phyloP scores from a whole-genome alignment of 768 basidiomycete species.

The Mycena maculata region DNA sequence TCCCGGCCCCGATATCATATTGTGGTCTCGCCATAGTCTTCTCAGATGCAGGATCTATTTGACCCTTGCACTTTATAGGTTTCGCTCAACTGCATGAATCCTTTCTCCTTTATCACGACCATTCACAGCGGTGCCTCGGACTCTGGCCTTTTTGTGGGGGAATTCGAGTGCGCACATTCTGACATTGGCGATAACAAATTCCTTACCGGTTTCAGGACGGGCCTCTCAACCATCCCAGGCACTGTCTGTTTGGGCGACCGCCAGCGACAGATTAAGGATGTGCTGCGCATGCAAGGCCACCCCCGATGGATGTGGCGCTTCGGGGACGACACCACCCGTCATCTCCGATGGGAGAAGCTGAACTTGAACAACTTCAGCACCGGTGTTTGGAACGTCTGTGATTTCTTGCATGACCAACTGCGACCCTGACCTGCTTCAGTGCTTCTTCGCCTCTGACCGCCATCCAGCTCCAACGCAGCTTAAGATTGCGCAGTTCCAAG shows the following conservation, averaged over 20 bases:
- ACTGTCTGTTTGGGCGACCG: conserved; percentile 17
- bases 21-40: too few species aligned
- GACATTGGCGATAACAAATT: neutral
- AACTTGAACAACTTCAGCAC: conserved; percentile 6
- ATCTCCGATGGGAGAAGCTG: conserved; percentile 28
- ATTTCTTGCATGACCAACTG: neutral
- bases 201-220: conserved; percentile 22
- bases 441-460: neutral
- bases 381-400: conserved; percentile 15
- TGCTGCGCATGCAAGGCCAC: neutral
- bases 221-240: conserved; percentile 28
- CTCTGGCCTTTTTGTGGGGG: conserved; percentile 44
- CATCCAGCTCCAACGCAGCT: conserved; percentile 5
- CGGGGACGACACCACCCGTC: conserved; percentile 7
- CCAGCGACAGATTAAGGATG: conserved; percentile 16
- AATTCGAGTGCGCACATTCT: conserved; percentile 49
- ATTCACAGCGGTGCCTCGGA: conserved; percentile 43
- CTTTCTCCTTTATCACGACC: conserved; percentile 49
- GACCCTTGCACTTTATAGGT: too few species aligned
- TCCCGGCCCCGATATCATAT: conserved; percentile 46
- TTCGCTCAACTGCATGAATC: conserved; percentile 50
- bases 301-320: conserved; percentile 16
- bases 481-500: conserved; percentile 25
- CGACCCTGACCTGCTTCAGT: neutral
- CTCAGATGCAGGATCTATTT: too few species aligned